These are phyloP conservation scores for Mrakia gelida DNA, from an alignment of 768 basidiomycete species.

Conservation along the genomic window DNA sequence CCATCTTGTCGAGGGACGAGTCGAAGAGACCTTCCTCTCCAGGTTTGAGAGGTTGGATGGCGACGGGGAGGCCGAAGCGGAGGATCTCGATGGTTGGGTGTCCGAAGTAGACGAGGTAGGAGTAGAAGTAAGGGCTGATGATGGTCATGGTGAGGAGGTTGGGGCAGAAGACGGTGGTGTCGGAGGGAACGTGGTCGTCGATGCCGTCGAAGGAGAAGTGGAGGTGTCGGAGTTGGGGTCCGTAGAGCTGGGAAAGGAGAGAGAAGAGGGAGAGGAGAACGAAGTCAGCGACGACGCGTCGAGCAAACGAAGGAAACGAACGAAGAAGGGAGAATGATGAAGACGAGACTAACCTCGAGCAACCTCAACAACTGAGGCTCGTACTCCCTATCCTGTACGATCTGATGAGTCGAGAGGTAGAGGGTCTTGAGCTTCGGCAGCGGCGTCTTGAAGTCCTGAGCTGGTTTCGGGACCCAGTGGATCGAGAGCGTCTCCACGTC, in stretches of 20 bases:
- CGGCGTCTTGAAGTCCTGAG: conserved; percentile 13
- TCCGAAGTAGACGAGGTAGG: conserved; percentile 10
- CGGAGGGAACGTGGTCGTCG: conserved; percentile 15
- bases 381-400: neutral
- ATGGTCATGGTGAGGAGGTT: conserved; percentile 4
- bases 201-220: conserved; percentile 2
- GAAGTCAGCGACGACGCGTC: neutral
- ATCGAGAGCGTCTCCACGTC: conserved; percentile 12
- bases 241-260: neutral
- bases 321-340: no score
- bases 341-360: neutral
- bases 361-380: conserved; percentile 11
- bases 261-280: no score
- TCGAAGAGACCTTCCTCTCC: neutral
- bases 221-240: neutral
- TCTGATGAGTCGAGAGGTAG: conserved; percentile 3
- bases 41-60: neutral
- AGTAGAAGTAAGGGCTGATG: conserved; percentile 3
- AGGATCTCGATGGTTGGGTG: conserved; percentile 3
- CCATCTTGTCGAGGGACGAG: conserved; percentile 6
- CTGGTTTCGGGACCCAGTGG: conserved; percentile 9
- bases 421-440: conserved; percentile 14
- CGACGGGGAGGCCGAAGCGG: conserved; percentile 6
- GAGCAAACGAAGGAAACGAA: neutral
- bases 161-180: neutral